Base-by-base conservation (phyloP, 208 protist species). In the Acanthamoeba sp. region DNA sequence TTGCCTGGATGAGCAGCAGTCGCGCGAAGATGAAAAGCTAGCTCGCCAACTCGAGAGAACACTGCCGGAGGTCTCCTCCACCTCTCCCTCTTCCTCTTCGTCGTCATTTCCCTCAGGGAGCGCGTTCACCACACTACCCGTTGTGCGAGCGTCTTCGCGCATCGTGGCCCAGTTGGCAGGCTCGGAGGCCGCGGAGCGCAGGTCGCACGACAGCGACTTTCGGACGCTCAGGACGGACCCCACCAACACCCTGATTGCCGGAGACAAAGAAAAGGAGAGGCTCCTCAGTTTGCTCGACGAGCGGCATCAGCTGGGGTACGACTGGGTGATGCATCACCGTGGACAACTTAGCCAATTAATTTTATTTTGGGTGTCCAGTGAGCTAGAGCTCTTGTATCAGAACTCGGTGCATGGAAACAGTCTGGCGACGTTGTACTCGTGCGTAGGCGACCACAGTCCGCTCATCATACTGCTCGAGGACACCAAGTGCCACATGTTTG, bases 351-450 rank as follows among this genome's bases (percentile, higher is more conserved):
- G n/a, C n/a, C n/a, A n/a, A n/a, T n/a, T n/a, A n/a, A 18, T 82
- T 82, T 22, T 82, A 59, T 40, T 52, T 20, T 32, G 6, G 0
- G 2, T 24, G 24, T 20, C 18, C 40, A 88, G 78, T 14, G 78
- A 88, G 29, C 78, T 88, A 6, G 48, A 88, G 27, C 45, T 88
- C n/a, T 42, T 88, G 45, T 88, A 88, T 62, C 78, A 88, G 78
- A 88, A 88, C 78, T 62, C 78, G 4, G 78, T 62, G 2, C 45
- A 88, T 38, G 78, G 78, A 5, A 88, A 88, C 48, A 88, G 78
- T 45, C n/a, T 88, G 29, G 78, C 78, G 45, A 88, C 45, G 45
- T 40, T 88, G 24, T 88, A 88, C 29, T 29, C 78, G 45, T 88
- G 78, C 16, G 78, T 88, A 3, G 78, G 34, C 29, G 45, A 62